Evolutionary conservation across 2,329 filamentous ascomycete species (phyloP), one percentile per base, ranked within the genome.

Genomic region (Hypoxylon sp.): DNA sequence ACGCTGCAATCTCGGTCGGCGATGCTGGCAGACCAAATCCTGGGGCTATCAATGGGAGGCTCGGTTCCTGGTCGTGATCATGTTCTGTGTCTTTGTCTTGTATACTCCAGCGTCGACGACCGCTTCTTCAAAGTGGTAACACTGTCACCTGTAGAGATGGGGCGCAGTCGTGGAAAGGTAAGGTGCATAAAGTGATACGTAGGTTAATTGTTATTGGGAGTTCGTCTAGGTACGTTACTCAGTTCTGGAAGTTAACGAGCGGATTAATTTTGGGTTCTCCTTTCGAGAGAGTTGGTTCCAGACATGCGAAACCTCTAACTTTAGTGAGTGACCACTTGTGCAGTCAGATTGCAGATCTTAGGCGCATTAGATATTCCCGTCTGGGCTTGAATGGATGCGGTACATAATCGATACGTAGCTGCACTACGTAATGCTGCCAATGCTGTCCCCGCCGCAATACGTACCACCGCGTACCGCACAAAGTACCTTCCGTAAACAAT

Each of bases 21-120:
- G 53, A 59, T 47, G 47, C 27, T 53, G 68, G 58, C 47, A 66
- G 62, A 66, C 70, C 67, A 67, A 74, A 75, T 67, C 72, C 68
- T 52, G 69, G 73, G 64, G 47, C 54, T 67, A 54, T 62, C 51
- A 58, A 64, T 65, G 35, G 52, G 54, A 58, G 29, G 35, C 55
- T 62, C 46, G 42, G 54, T 29, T 35, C 54, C 35, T 52, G 55
- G 56, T 65, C 42, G 61, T 69, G 56, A 11, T 69, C 63, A 69
- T 69, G 54, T 62, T 67, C 60, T 51, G 59, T 21, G n/a, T 44
- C n/a, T 62, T 68, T 66, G 59, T 50, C n/a, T 61, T 48, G 15
- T 57, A 46, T 54, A 53, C 29, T 62, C 46, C 35, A 52, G 39
- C 32, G 39, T 51, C 42, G 50, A 48, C 42, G 37, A 48, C 32